Percentiles rank a stretch among this genome's conserved stretches.
phyloP scores from a whole-genome alignment of 1,284 basidiomycete species.

The Coniferiporia weirii region DNA sequence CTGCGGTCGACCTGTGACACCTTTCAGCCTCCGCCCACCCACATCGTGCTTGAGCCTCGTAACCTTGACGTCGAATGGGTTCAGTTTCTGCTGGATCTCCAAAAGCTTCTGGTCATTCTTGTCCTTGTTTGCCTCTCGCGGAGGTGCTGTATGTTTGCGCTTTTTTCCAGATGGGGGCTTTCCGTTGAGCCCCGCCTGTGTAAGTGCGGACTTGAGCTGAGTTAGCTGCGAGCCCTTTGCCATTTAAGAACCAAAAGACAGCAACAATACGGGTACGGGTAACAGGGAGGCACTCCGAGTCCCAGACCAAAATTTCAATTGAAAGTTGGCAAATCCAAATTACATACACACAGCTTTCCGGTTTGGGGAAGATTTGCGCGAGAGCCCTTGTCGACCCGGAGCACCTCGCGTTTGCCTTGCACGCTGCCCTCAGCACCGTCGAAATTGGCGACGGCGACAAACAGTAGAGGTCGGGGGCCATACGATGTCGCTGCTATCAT shows the following conservation, averaged over 20 bases:
- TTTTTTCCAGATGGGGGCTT: constrained; percentile 60
- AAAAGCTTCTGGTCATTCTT: constrained; percentile 77
- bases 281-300: background rate
- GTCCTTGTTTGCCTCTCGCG: constrained; percentile 70
- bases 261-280: background rate
- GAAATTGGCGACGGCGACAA: background rate
- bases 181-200: constrained; percentile 68
- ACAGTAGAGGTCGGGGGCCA: background rate
- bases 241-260: constrained; percentile 33
- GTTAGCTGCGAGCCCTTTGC: constrained; percentile 75
- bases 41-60: constrained; percentile 92
- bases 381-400: background rate
- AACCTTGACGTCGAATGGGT: constrained; percentile 91
- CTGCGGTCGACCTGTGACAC: constrained; percentile 77
- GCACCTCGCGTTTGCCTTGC: background rate
- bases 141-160: constrained; percentile 50
- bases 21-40: constrained; percentile 82
- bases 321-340: background rate
- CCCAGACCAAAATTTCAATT: background rate
- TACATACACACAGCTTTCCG: constrained; percentile 2
- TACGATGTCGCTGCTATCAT: constrained; percentile 54
- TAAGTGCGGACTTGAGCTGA: constrained; percentile 83
- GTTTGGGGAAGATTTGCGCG: constrained; percentile 7
- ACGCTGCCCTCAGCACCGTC: background rate
- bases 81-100: constrained; percentile 81